Evolutionary conservation across 352 stramenopile species (phyloP), one percentile per base, ranked within the genome.

Genomic region (Stephanocyclus meneghinianus): DNA sequence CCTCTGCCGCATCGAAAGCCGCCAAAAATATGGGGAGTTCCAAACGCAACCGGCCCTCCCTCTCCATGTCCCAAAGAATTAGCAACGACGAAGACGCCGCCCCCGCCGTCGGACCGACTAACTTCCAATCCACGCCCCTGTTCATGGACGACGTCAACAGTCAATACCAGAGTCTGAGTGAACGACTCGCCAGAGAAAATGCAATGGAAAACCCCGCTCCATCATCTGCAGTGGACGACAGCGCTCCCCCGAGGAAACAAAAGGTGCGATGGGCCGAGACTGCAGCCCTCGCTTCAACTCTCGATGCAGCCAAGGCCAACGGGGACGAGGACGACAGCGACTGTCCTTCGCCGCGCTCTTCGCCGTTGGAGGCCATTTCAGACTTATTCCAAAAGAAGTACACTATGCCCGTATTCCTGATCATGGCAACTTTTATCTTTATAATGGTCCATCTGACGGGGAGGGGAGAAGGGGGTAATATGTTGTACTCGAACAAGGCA

Each of bases 401-500:
- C 47, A 75, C 77, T 13, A 16, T 80, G 8, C 77, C 77, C 9
- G 42, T 66, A 18, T 79, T 84, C 35, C 45, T 84, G 9, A 1
- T 69, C 15, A 55, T 68, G 57, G 57, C 77, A 8, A 57, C 60
- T 13, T 50, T 26, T 8, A 84, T 84, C 16, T 84, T 84, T 53
- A 21, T 75, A 37, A 50, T 84, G 64, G 77, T 84, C 8, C 77
- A 84, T 66, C 59, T 84, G 18, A 37, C 71, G 40, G 77, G 70
- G 4, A 30, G 64, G 70, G 29, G 42, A 59, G 42, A 72, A 42
- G 26, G 48, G 42, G 15, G 56, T 13, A 50, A 40, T n/a, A 15
- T 11, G 16, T 40, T 35, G 18, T 44, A 56, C 35, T 4, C 47
- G 21, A 2, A 57, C 48, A 45, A 51, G 51, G 29, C 16, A n/a